Conservation (phyloP, 306 rosid species). For the Cucurbita ficifolia region DNA sequence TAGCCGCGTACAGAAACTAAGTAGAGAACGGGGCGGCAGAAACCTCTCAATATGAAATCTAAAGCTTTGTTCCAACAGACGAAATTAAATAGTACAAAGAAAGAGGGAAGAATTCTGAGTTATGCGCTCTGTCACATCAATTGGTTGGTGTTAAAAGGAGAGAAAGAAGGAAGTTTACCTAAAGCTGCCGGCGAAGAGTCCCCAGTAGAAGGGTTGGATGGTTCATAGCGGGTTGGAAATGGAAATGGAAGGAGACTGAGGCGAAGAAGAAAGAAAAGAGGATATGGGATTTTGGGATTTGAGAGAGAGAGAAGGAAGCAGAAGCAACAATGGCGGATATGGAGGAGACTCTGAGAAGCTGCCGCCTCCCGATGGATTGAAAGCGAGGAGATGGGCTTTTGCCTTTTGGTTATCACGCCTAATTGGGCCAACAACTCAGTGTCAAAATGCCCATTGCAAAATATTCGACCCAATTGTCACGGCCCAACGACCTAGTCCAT, state of each 20-base stretch:
- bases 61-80: background rate
- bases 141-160: background rate
- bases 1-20: background rate
- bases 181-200: background rate
- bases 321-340: too few relatives aligned
- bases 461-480: too few relatives aligned
- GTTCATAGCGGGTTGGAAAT: background rate
- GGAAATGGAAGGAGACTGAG: background rate
- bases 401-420: too few relatives aligned
- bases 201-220: background rate
- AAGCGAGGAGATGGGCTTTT: too few relatives aligned
- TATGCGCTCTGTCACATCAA: background rate
- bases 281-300: too few relatives aligned
- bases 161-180: background rate
- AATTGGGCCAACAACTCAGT: too few relatives aligned
- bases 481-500: too few relatives aligned
- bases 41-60: background rate
- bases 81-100: background rate
- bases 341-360: too few relatives aligned
- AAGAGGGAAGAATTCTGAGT: background rate
- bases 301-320: too few relatives aligned
- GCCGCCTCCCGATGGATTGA: too few relatives aligned
- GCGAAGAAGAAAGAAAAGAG: too few relatives aligned
- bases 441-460: too few relatives aligned
- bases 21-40: background rate